Conservation (phyloP, 345 rosid species). For the Arabidopsis arenosa region DNA sequence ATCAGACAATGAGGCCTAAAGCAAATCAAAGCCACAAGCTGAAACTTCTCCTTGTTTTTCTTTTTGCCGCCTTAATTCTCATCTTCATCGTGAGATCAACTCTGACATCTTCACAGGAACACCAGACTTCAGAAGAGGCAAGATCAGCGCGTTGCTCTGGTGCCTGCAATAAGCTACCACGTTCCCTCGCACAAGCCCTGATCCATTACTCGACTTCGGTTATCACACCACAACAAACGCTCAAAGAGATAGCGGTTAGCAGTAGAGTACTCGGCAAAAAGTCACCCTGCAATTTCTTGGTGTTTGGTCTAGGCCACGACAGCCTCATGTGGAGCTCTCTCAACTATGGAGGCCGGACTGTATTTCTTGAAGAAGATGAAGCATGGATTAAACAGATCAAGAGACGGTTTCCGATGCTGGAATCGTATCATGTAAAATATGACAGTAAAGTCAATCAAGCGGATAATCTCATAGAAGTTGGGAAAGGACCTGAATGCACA, state of each 20-base stretch:
- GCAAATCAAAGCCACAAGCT: constrained; percentile 52
- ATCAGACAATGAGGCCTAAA: constrained; percentile 70
- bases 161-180: constrained; percentile 63
- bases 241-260: constrained; percentile 68
- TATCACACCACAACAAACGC: constrained; percentile 86
- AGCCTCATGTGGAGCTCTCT: constrained; percentile 93
- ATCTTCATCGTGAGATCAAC: constrained; percentile 68
- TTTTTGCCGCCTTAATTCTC: constrained; percentile 62
- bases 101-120: constrained; percentile 51
- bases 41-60: constrained; percentile 66
- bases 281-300: constrained; percentile 91
- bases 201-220: constrained; percentile 83
- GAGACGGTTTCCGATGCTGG: constrained; percentile 66
- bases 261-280: constrained; percentile 63
- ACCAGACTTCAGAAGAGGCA: constrained; percentile 7
- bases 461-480: constrained; percentile 64
- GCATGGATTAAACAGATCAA: constrained; percentile 82
- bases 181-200: constrained; percentile 66
- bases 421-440: constrained; percentile 73
- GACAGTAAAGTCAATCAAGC: constrained; percentile 84
- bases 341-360: constrained; percentile 82
- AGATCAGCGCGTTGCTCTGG: constrained; percentile 34
- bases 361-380: constrained; percentile 89
- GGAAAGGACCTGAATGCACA: constrained; percentile 75
- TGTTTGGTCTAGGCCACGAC: constrained; percentile 90